Evolutionary conservation across 2,329 filamentous ascomycete genomes (phyloP).

Genomic region (Monosporascus sp.): DNA sequence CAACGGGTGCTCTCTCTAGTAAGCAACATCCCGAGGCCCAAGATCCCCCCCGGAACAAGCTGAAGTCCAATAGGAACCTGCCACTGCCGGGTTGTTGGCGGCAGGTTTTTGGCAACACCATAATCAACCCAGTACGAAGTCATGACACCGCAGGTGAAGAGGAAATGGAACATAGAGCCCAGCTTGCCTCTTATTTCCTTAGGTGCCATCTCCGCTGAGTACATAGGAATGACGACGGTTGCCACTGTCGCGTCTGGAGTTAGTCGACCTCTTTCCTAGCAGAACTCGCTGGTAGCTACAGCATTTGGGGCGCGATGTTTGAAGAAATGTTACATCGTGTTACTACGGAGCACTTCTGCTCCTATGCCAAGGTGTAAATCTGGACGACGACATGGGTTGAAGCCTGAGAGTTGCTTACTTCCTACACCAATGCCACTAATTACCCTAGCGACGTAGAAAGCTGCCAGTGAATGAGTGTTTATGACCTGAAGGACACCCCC

Average conservation of each 20-base stretch:
- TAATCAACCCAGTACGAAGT: conserved; percentile 43
- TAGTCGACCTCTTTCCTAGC: background rate
- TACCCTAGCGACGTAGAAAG: conserved; percentile 34
- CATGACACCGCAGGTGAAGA: conserved; percentile 38
- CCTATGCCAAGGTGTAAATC: background rate
- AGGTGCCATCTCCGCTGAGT: conserved; percentile 40
- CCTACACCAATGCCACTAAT: conserved; percentile 29
- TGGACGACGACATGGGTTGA: background rate
- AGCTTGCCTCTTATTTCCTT: conserved; percentile 39
- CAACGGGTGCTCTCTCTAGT: conserved; percentile 43
- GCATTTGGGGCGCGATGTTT: too few species aligned
- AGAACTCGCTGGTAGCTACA: background rate
- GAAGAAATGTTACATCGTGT: too few species aligned
- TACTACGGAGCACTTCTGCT: too few species aligned
- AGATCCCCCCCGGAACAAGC: conserved; percentile 40
- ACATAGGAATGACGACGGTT: conserved; percentile 41
- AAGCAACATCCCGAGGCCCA: conserved; percentile 43
- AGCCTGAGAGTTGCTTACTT: conserved; percentile 2
- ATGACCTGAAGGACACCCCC: conserved; percentile 36
- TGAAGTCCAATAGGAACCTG: conserved; percentile 44
- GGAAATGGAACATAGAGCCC: conserved; percentile 40
- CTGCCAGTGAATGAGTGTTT: conserved; percentile 30
- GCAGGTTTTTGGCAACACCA: conserved; percentile 35
- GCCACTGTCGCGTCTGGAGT: conserved; percentile 18
- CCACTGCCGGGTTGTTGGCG: conserved; percentile 38